Evolutionary conservation across 257 asterid species (phyloP).

Genomic region (Linaria vulgaris): DNA sequence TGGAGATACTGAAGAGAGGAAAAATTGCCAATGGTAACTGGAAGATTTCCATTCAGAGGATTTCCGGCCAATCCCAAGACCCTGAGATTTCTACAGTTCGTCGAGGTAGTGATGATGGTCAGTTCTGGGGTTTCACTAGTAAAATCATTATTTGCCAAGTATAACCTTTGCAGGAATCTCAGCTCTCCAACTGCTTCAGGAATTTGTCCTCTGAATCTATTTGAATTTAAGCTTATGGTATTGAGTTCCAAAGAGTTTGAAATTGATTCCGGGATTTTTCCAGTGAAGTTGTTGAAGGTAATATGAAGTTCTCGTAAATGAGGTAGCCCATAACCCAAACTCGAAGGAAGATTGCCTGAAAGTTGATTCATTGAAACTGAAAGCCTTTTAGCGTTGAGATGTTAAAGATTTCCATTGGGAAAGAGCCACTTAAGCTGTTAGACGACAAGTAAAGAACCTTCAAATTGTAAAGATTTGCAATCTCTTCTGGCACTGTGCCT

Average conservation of each 20-base stretch:
- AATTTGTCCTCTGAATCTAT: conserved; percentile 27
- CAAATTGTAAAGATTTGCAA: conserved; percentile 26
- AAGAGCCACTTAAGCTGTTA: conserved; percentile 20
- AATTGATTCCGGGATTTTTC: conserved; percentile 10
- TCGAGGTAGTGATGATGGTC: conserved; percentile 26
- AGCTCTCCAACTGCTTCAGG: conserved; percentile 33
- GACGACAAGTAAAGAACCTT: conserved; percentile 12
- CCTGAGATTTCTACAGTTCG: conserved; percentile 18
- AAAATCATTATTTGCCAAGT: not conserved
- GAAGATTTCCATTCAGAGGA: conserved; percentile 23
- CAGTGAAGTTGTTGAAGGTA: too few species aligned
- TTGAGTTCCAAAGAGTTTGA: conserved; percentile 32
- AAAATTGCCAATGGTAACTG: conserved; percentile 27
- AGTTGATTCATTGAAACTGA: conserved; percentile 15
- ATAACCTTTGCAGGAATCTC: not conserved
- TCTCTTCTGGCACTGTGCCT: conserved; percentile 30
- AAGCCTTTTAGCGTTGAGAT: conserved; percentile 20
- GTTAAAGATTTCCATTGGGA: conserved; percentile 23
- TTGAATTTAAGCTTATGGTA: not conserved
- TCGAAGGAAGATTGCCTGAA: conserved; percentile 31
- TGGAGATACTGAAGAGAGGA: conserved; percentile 19
- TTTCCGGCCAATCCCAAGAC: not conserved
- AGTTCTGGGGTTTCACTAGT: conserved; percentile 18
- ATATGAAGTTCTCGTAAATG: conserved; percentile 22
- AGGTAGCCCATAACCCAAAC: conserved; percentile 24